Evolutionary conservation across 176 grass and related monocot genomes (phyloP), one percentile per base, ranked within the genome.

Genomic region (Ananas comosus): DNA sequence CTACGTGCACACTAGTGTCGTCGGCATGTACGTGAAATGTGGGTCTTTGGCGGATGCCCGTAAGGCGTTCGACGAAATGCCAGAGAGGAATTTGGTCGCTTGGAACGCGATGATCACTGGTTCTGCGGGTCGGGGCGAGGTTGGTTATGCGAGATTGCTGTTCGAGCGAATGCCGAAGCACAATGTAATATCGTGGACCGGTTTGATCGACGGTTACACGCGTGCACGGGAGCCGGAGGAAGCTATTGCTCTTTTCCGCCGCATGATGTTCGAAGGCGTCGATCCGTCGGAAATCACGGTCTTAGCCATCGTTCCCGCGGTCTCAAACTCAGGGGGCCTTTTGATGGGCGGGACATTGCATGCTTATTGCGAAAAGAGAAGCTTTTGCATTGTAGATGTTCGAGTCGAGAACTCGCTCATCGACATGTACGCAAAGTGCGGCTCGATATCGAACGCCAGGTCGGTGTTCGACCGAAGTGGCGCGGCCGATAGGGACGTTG

Each of bases 101-200:
- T 91, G 85, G 88, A 91, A 91, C 63, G 88, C 79, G 42, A 53
- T 87, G 85, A 27, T 91, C 76, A 88, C 88, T 2, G 85, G 85
- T 48, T 82, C 81, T 12, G 79, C 79, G 23, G 70, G 50, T 5
- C 76, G 85, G 72, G 82, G 88, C 1, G 76, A 87, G 19, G 52
- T 85, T 7, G 69, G 68, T 52, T 42, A 63, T 52, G 82, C 85
- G 0, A 84, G 79, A 77, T 18, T 50, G 66, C 53, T 91, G 7
- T 91, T 91, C 49, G 79, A 82, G 8, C 33, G 4, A n/a, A 91
- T 87, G 82, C 88, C 85, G 2, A 51, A 56, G 17, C 65, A 53
- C 61, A 87, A 82, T 74, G 79, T 80, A 47, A 53, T 91, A 6
- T 91, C 88, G 1, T 91, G 85, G 88, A 91, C 79, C 0, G 70